Percentiles rank a stretch among this genome's conserved stretches.
These are phyloP conservation scores for Alternaria rosae DNA, from an alignment of 2,329 filamentous ascomycete species.

Conservation along the genomic window DNA sequence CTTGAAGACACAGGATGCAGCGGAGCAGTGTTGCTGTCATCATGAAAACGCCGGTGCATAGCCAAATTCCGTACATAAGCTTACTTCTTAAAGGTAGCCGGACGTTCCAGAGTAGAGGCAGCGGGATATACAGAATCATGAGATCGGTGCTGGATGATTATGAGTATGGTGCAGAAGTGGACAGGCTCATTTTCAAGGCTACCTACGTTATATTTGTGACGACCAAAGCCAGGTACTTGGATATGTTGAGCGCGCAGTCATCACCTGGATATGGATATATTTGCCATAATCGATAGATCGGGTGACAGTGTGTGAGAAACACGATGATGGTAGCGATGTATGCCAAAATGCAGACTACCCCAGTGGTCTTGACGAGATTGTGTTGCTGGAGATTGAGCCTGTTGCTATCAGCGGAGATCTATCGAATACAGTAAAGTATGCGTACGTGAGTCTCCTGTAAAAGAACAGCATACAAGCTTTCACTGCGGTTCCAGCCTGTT, in stretches of 20 bases:
- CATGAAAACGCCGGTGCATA: constrained; percentile 7
- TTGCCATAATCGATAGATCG: constrained; percentile 16
- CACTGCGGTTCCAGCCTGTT: constrained; percentile 2
- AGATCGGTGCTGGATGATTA: not conserved
- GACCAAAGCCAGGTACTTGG: constrained; percentile 15
- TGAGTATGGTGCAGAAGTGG: not conserved
- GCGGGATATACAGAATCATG: constrained; percentile 8
- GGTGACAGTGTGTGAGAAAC: constrained; percentile 15
- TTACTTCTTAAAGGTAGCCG: constrained; percentile 1
- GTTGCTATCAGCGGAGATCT: not conserved
- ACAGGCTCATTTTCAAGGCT: not conserved
- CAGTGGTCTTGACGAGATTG: constrained; percentile 12
- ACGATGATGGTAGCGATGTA: constrained; percentile 13
- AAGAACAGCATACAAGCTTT: constrained; percentile 22
- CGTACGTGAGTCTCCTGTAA: constrained; percentile 17
- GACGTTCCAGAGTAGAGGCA: constrained; percentile 6
- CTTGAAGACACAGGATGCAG: constrained; percentile 7
- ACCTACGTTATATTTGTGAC: constrained; percentile 13
- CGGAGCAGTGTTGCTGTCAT: constrained; percentile 3
- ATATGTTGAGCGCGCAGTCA: constrained; percentile 17
- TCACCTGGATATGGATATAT: constrained; percentile 18
- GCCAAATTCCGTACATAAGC: not conserved
- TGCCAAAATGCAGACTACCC: constrained; percentile 3
- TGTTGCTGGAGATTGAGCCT: constrained; percentile 13
- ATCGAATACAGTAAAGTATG: not conserved